Conservation (phyloP, 129 eudicot genomes). For the Helianthus tuberosus region DNA sequence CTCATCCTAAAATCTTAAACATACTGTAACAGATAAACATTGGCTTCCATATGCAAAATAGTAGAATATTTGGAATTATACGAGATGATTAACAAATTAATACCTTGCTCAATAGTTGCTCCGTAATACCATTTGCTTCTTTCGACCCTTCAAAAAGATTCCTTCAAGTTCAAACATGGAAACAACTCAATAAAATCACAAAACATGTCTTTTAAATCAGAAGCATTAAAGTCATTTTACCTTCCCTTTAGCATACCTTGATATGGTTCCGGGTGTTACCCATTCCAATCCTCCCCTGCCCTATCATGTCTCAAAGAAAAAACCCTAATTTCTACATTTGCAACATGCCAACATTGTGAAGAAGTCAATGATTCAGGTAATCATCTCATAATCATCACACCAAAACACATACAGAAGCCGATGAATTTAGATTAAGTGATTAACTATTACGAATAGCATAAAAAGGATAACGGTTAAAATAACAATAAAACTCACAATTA, state of each 20-base stretch:
- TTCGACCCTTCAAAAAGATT: conserved; percentile 49
- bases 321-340: too few relatives aligned
- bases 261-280: too few relatives aligned
- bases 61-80: conserved; percentile 2
- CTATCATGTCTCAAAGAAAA: too few relatives aligned
- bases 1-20: background rate
- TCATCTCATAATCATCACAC: too few relatives aligned
- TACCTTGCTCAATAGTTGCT: conserved; percentile 40
- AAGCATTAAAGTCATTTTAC: conserved; percentile 33
- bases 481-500: too few relatives aligned
- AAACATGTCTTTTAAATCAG: background rate
- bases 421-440: too few relatives aligned
- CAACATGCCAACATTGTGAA: too few relatives aligned
- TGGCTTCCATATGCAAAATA: conserved; percentile 4
- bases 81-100: background rate
- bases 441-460: too few relatives aligned
- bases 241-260: conserved; percentile 44
- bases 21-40: background rate
- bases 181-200: conserved; percentile 8
- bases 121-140: conserved; percentile 24
- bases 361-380: too few relatives aligned
- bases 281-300: too few relatives aligned
- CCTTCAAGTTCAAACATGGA: conserved; percentile 42
- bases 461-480: too few relatives aligned
- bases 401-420: too few relatives aligned